Base-by-base conservation (phyloP, 495 filamentous ascomycete genomes). In the Paragyromitra xinjiangensis region DNA sequence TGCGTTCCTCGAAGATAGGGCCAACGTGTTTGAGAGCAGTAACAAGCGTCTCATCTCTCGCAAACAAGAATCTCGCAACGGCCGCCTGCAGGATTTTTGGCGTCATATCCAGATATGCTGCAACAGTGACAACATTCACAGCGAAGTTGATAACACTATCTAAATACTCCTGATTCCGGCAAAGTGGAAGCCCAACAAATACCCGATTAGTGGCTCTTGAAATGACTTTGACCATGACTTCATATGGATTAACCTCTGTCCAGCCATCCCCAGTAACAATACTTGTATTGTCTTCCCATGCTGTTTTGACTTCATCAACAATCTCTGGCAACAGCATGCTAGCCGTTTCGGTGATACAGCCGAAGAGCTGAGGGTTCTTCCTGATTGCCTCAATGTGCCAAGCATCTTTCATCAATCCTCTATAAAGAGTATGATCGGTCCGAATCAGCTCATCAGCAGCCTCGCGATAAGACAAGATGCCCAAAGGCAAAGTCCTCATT, bases 1-100 rank as follows among this genome's bases (percentile, higher is more conserved):
- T 67, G 26, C 86, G 79, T 55, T 86, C 83, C 1, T 69, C 44
- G 0, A 73, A 75, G 6, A 82, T 85, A 7, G 73, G 72, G 8
- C 55, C 39, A 4, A 84, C 81, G 11, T 72, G 16, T 14, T 40
- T 51, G 12, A 19, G 1, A 9, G 19, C 26, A 9, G 16, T 11
- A 14, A 11, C 48, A 45, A 67, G 26, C 11, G 14, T n/a, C 8
- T 24, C 26, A 29, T 24, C 22, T 39, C 9, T 67, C 26, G 29
- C 5, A n/a, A 67, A 11, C 14, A 51, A 6, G 37, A 26, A 67
- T 40, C 37, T 67, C 12, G n/a, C 44, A 53, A 29, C 9, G 39
- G 55, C 22, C 19, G 64, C 14, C 26, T 39, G 64, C 3, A 51
- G 5, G 6, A 51, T 7, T 3, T 19, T 19, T 7, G 64, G 64